Evolutionary conservation across 306 rosid species (phyloP).

Genomic region (Dryas octopetala): DNA sequence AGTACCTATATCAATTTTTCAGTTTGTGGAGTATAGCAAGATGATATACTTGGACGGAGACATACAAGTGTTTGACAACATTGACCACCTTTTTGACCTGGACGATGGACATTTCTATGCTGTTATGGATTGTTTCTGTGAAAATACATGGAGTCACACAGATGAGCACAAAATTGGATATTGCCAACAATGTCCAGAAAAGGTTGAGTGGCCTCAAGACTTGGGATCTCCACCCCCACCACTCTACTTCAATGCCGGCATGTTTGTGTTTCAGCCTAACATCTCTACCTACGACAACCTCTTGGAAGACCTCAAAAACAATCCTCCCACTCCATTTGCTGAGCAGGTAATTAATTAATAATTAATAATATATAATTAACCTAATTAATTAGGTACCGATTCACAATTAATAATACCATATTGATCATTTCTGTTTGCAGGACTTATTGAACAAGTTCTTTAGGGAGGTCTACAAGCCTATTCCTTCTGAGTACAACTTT

Average conservation of each 20-base stretch:
- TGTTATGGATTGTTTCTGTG: slow-evolving; percentile 15
- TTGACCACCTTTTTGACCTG: slow-evolving; percentile 7
- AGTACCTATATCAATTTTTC: too few species aligned
- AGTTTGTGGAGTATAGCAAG: slow-evolving; percentile 16
- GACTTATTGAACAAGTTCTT: slow-evolving; percentile 6
- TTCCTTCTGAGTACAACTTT: slow-evolving; percentile 11
- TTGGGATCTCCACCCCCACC: slow-evolving; percentile 1
- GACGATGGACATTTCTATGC: slow-evolving; percentile 3
- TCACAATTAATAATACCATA: too few species aligned
- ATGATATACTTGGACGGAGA: slow-evolving; percentile 19
- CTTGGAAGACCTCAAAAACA: not conserved
- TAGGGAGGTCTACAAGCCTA: slow-evolving; percentile 6
- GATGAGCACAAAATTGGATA: slow-evolving; percentile 1
- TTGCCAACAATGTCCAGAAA: slow-evolving; percentile 11
- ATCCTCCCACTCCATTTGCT: slow-evolving; percentile 15
- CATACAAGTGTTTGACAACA: slow-evolving; percentile 10
- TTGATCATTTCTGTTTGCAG: not conserved
- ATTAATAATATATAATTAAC: too few species aligned
- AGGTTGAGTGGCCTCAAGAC: slow-evolving; percentile 14
- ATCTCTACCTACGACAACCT: slow-evolving; percentile 8
- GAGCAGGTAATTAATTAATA: not conserved
- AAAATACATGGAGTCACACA: slow-evolving; percentile 16
- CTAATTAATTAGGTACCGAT: too few species aligned
- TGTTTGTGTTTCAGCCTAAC: slow-evolving; percentile 7
- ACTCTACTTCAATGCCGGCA: slow-evolving; percentile 14